A percentile compares a stretch with the other conserved stretches of the same genome.
Conservation (phyloP, 192 early-diverging fungal genomes). For the Tieghemiomyces parasiticus region DNA sequence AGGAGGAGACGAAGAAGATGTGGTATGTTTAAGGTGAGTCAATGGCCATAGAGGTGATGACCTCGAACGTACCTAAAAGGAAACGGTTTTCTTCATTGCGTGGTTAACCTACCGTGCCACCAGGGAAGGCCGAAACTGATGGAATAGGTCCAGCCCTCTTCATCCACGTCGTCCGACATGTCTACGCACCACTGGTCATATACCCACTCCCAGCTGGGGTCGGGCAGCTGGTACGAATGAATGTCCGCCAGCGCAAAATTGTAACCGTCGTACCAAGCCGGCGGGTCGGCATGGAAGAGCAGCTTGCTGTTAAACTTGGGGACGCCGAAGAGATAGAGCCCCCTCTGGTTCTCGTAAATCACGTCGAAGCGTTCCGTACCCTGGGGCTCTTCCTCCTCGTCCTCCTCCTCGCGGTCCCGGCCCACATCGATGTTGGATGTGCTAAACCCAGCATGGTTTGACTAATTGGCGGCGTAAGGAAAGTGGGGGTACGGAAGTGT, state of each 20-base stretch:
- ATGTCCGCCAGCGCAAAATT: constrained; percentile 28
- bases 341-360: constrained; percentile 11
- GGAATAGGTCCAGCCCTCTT: constrained; percentile 34
- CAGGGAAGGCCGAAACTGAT: constrained; percentile 16
- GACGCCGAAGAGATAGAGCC: constrained; percentile 15
- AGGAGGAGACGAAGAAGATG: too few relatives aligned
- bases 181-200: constrained; percentile 34
- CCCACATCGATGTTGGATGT: constrained; percentile 8
- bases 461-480: background rate
- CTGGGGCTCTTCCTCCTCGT: constrained; percentile 9
- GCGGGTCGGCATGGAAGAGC: constrained; percentile 23
- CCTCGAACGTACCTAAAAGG: background rate
- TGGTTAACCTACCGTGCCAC: constrained; percentile 11
- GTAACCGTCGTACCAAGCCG: constrained; percentile 30
- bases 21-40: background rate
- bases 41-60: background rate
- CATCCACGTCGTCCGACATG: constrained; percentile 32
- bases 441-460: background rate
- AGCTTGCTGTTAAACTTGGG: constrained; percentile 10
- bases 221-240: constrained; percentile 32
- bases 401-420: constrained; percentile 9
- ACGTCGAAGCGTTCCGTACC: constrained; percentile 9
- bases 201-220: constrained; percentile 33
- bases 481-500: too few relatives aligned
- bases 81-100: background rate